Conservation (phyloP, 768 basidiomycete species). For the Leccinum subgranulosum region DNA sequence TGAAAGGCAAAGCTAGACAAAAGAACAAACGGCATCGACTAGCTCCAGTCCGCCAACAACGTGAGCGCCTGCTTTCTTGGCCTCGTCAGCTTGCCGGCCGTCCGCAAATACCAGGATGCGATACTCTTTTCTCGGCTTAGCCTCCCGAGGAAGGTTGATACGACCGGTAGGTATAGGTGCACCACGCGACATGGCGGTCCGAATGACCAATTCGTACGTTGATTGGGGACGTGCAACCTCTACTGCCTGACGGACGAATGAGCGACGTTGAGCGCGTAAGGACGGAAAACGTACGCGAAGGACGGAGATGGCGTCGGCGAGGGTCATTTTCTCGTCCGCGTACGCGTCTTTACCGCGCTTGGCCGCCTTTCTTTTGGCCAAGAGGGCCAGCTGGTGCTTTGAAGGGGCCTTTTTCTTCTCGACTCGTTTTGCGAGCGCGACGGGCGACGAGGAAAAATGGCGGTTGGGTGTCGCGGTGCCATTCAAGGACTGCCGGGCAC, state of each 20-base stretch:
- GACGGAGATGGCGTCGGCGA: constrained; percentile 64
- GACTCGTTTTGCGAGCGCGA: constrained; percentile 43
- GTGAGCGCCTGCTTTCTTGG: constrained; percentile 83
- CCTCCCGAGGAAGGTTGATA: constrained; percentile 78
- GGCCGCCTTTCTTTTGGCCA: constrained; percentile 56
- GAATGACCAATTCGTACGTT: constrained; percentile 77
- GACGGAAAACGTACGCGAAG: constrained; percentile 53
- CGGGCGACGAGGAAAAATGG: constrained; percentile 50
- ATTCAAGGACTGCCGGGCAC: constrained; percentile 5
- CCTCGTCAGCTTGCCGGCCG: constrained; percentile 76
- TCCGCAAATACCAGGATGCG: constrained; percentile 93
- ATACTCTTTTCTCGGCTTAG: constrained; percentile 66
- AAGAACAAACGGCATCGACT: constrained; percentile 70
- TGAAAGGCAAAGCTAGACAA: not conserved
- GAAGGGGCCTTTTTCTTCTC: constrained; percentile 59
- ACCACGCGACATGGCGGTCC: constrained; percentile 76
- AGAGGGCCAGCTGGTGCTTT: constrained; percentile 69
- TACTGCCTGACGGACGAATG: constrained; percentile 55
- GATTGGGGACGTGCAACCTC: constrained; percentile 75
- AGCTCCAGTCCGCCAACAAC: constrained; percentile 90
- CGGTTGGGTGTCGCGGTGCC: not conserved
- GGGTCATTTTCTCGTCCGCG: constrained; percentile 61
- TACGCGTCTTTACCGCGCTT: constrained; percentile 54
- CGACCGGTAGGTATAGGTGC: constrained; percentile 87
- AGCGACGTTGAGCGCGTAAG: constrained; percentile 1